Evolutionary conservation across 2,329 filamentous ascomycete genomes (phyloP), one percentile per base, ranked within the genome.

Genomic region (Shiraia bambusicola): DNA sequence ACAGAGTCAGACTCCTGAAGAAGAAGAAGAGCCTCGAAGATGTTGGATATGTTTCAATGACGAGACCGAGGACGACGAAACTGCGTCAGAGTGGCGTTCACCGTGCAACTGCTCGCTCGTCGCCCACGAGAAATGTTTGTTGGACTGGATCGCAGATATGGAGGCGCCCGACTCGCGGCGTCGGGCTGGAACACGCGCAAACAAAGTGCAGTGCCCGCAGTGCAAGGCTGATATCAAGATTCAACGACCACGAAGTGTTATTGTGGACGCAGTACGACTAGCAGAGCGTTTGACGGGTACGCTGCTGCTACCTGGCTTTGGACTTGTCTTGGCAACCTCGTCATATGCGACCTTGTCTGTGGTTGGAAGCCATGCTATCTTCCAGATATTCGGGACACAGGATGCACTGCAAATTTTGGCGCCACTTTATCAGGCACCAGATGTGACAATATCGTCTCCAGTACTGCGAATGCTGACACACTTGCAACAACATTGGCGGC

Each of bases 131-230:
- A 80, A 83, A 46, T 95, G 91, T 65, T 78, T 97, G 52, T 76
- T 97, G 28, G 86, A 89, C 59, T 98, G 91, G 91, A 86, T 97
- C 13, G 86, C 88, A n/a, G 89, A 95, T 63, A 81, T 89, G 62
- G 90, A 96, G 70, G 75, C 79, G 15, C 79, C 80, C 2, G 77
- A 72, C 27, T 70, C 78, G 13, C 61, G 73, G 47, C 71, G 73
- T 51, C 68, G 72, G 53, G 79, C 63, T 66, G 75, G 65, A 14
- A 59, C 61, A 16, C 65, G 51, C 12, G 47, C 63, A 19, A 81
- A 82, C 40, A 83, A 83, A 47, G 82, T 96, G 50, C 74, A 81
- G 39, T 98, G 93, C 64, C 92, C 92, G 2, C 87, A 95, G 49
- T 98, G 93, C 78, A 93, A 95, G 66, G 79, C 83, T 2, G 79